Evolutionary conservation across 768 basidiomycete genomes (phyloP), one percentile per base, ranked within the genome.

Genomic region (Calocybe gangraenosa): DNA sequence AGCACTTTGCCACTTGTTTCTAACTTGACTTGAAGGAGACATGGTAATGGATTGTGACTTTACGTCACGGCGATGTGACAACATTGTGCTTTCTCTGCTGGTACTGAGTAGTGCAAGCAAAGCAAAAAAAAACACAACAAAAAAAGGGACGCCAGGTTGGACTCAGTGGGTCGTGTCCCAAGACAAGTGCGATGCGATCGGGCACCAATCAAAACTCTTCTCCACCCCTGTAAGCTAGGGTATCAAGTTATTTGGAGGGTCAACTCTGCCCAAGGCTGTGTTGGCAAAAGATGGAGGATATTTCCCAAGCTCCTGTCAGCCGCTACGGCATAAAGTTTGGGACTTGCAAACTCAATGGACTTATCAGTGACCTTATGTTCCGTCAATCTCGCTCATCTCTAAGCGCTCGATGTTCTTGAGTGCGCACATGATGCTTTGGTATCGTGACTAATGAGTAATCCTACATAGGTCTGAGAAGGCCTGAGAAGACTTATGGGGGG

Each of bases 131-230:
- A n/a, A n/a, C n/a, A n/a, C n/a, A n/a, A n/a, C n/a, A n/a, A n/a
- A n/a, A n/a, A n/a, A n/a, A n/a, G n/a, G n/a, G n/a, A n/a, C n/a
- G n/a, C n/a, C n/a, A n/a, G n/a, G n/a, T n/a, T n/a, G n/a, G n/a
- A n/a, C n/a, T n/a, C n/a, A n/a, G n/a, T n/a, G n/a, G n/a, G n/a
- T n/a, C n/a, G n/a, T n/a, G n/a, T 11, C 25, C 25, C 9, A 18
- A 3, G 6, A 23, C n/a, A 15, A 42, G 14, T 36, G 33, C 47
- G 47, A 48, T 10, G 34, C 44, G 44, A 52, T 48, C 51, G 44
- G 44, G 44, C 17, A 9, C 15, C 37, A n/a, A n/a, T n/a, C n/a
- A 28, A 28, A 28, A 25, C n/a, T 22, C 5, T 43, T 25, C 40
- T 19, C 32, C 7, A 28, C 44, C 20, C 28, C 42, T 37, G 31